These are phyloP conservation scores for Candolleomyces aberdarensis DNA, from an alignment of 768 basidiomycete species.

Conservation along the genomic window DNA sequence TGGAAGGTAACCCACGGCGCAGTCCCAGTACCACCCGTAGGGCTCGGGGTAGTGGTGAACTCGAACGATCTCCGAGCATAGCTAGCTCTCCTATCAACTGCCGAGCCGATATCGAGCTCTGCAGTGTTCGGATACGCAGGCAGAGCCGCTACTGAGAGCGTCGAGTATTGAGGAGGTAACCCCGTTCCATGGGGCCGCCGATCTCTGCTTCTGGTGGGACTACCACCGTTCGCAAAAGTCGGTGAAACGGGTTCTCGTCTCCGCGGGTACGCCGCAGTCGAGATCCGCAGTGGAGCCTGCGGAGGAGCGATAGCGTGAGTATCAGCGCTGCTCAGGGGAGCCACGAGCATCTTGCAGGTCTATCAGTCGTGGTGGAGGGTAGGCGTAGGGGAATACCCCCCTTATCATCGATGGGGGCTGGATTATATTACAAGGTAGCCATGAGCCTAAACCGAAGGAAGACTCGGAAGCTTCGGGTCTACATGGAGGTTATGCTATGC, in stretches of 20 bases:
- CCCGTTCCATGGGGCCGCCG: neutral
- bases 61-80: neutral
- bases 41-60: neutral
- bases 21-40: neutral
- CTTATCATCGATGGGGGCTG: neutral
- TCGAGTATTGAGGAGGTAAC: neutral
- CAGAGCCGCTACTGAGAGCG: conserved; percentile 2
- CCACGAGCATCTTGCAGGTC: neutral
- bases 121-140: conserved; percentile 4
- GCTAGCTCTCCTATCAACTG: neutral
- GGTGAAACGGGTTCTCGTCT: no score
- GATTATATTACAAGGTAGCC: neutral
- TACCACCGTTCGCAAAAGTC: neutral
- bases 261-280: no score
- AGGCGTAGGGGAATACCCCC: neutral
- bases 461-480: neutral
- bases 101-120: conserved; percentile 2
- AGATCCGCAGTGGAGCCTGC: no score
- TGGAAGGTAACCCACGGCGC: neutral
- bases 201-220: neutral
- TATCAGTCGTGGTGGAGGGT: neutral
- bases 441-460: neutral
- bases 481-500: neutral
- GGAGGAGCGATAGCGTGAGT: neutral
- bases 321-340: neutral